A percentile compares a stretch with the other conserved stretches of the same genome.
Conservation (phyloP, 1,284 basidiomycete genomes). For the Ceratobasidium sp. region DNA sequence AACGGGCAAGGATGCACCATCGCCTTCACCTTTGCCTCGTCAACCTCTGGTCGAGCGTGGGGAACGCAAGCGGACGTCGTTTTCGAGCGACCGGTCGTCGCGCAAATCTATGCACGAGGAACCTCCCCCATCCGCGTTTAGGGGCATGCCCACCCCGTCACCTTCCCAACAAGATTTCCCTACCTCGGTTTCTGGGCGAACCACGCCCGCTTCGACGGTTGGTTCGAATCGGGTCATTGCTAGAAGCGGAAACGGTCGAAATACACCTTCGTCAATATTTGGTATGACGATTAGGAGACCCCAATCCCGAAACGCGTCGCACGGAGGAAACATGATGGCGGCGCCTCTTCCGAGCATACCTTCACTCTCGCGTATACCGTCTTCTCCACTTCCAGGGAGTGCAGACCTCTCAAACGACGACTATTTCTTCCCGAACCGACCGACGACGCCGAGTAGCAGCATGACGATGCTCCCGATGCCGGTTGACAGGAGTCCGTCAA, state of each 20-base stretch:
- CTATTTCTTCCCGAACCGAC: not conserved
- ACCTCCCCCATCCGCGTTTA: conserved; percentile 30
- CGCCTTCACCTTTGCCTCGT: conserved; percentile 24
- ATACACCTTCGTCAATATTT: conserved; percentile 20
- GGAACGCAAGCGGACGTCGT: conserved; percentile 19
- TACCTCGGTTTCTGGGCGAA: not conserved
- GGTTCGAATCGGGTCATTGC: conserved; percentile 20
- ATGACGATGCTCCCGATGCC: conserved; percentile 3
- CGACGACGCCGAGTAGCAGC: conserved; percentile 15
- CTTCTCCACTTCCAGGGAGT: conserved; percentile 16
- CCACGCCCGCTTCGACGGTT: conserved; percentile 21
- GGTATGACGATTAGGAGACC: conserved; percentile 28
- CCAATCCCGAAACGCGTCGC: conserved; percentile 18
- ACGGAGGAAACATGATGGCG: not conserved
- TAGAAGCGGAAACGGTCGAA: not conserved
- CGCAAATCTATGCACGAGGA: conserved; percentile 17
- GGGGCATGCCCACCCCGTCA: not conserved
- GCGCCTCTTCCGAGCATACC: conserved; percentile 11
- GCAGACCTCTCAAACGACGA: not conserved
- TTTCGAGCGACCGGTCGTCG: conserved; percentile 24
- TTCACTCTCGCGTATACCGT: conserved; percentile 20
- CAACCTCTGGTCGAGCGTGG: conserved; percentile 3
- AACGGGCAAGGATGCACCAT: not conserved
- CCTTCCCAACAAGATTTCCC: conserved; percentile 19
- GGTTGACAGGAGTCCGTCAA: conserved; percentile 21